Base-by-base conservation (phyloP, 176 grass and related monocot species). In the Pontederia crassipes region DNA sequence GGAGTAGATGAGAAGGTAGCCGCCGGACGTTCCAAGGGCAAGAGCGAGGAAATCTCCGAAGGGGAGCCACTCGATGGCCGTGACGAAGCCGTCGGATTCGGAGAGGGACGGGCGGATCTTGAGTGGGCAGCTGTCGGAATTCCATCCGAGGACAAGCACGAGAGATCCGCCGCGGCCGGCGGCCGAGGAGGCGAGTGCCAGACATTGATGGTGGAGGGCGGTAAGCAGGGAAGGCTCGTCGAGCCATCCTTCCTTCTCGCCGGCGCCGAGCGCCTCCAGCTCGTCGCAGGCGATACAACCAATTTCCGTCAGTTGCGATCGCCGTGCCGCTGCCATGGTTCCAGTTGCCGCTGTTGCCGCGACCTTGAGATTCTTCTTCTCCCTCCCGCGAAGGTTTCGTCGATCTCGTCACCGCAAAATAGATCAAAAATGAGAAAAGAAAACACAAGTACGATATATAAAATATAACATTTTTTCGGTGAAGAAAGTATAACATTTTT, bases 211-310 rank as follows among this genome's bases (percentile, higher is more conserved):
- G 10, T 72, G 77, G 69, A 96, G 81, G 35, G 92, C 61, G 12
- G 74, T 52, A 48, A 97, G 75, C 35, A 97, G 73, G 40, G 81
- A 64, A 26, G 81, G 63, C 48, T 97, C 92, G 58, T 87, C 75
- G 40, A 96, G 75, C 87, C 92, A 97, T 9, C 87, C 87, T 70
- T 90, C 87, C 67, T 78, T 73, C 75, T 90, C 78, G 9, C 81
- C 87, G n/a, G 84, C 67, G 12, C 87, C 87, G 13, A 76, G 69
- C 40, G 74, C 61, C 12, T 76, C 69, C 66, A 96, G 73, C 24
- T 77, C 79, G 28, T 60, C 75, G 14, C 72, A 65, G 32, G 83
- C 78, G 55, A 97, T 81, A 55, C 78, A 74, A 58, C 81, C 78
- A 62, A 90, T 79, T 80, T 97, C 86, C 58, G 76, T 73, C 57